phyloP scores from a whole-genome alignment of 352 stramenopile genomes.

The Pythium rhizo-oryzae region DNA sequence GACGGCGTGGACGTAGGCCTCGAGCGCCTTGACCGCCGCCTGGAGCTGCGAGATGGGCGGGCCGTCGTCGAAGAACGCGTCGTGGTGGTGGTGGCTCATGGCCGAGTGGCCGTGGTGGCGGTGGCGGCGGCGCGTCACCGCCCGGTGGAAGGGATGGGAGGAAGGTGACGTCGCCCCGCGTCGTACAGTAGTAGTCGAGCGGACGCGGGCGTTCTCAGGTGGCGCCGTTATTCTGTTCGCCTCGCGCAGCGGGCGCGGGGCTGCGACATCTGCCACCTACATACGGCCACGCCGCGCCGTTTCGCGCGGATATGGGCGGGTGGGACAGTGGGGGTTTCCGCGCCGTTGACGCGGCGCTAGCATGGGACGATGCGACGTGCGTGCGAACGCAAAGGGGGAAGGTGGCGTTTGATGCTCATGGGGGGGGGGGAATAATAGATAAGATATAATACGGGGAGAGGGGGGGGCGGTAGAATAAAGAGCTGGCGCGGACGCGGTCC shows the following conservation, averaged over 20 bases:
- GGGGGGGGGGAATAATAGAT: slow-evolving; percentile 15
- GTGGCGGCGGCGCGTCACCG: neutral
- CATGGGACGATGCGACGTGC: neutral
- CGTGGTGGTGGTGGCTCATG: slow-evolving; percentile 40
- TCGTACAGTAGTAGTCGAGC: neutral
- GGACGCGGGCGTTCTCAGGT: neutral
- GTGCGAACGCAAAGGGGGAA: too few species aligned
- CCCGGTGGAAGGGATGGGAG: neutral
- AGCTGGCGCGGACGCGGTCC: too few species aligned
- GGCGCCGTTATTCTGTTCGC: neutral
- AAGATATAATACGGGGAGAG: slow-evolving; percentile 18
- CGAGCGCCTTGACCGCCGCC: slow-evolving; percentile 37
- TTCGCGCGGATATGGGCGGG: neutral
- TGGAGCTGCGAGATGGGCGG: slow-evolving; percentile 46
- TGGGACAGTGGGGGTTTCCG: neutral
- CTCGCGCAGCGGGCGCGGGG: too few species aligned
- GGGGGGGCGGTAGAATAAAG: too few species aligned
- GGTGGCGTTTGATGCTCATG: neutral
- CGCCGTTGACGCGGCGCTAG: too few species aligned
- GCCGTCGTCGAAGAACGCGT: slow-evolving; percentile 48
- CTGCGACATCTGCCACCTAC: neutral
- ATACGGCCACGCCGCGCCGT: neutral
- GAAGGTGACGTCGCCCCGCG: neutral
- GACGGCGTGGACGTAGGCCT: slow-evolving; percentile 37
- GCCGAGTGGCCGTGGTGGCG: neutral